A percentile compares a stretch with the other conserved stretches of the same genome.
Conservation (phyloP, 345 rosid species). For the Kernera saxatilis region DNA sequence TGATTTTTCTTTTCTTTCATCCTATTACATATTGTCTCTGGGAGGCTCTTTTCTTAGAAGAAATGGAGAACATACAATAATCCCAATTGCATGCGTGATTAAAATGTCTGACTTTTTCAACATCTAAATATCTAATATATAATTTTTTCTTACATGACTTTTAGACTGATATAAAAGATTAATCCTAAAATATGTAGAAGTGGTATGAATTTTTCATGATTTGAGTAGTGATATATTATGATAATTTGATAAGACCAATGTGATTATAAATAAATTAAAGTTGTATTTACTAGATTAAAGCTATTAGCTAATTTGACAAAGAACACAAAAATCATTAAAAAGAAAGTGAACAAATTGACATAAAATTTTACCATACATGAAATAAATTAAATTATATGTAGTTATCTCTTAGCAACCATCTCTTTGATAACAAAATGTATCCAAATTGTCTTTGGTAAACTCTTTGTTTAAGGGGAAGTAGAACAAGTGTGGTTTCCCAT, state of each 20-base stretch:
- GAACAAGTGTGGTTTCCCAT: background rate
- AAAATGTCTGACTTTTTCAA: background rate
- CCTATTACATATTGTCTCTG: too few relatives aligned
- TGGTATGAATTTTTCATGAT: background rate
- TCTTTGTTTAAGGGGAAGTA: background rate
- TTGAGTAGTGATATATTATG: too few relatives aligned
- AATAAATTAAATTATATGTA: background rate
- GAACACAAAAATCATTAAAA: background rate
- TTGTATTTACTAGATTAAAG: background rate
- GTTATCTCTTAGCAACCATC: background rate
- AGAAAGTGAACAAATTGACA: background rate
- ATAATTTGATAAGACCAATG: background rate
- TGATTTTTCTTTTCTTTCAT: too few relatives aligned
- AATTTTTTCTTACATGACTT: background rate
- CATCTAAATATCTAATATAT: background rate
- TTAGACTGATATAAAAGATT: background rate
- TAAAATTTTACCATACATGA: background rate
- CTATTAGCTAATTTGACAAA: background rate
- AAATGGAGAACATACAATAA: background rate
- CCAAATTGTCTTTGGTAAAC: background rate
- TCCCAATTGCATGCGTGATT: background rate
- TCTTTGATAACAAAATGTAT: background rate
- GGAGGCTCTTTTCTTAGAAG: too few relatives aligned
- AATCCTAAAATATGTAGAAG: background rate
- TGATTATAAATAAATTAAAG: background rate